phyloP scores from a whole-genome alignment of 2,329 filamentous ascomycete genomes.

The Stachybotrys echinatus region DNA sequence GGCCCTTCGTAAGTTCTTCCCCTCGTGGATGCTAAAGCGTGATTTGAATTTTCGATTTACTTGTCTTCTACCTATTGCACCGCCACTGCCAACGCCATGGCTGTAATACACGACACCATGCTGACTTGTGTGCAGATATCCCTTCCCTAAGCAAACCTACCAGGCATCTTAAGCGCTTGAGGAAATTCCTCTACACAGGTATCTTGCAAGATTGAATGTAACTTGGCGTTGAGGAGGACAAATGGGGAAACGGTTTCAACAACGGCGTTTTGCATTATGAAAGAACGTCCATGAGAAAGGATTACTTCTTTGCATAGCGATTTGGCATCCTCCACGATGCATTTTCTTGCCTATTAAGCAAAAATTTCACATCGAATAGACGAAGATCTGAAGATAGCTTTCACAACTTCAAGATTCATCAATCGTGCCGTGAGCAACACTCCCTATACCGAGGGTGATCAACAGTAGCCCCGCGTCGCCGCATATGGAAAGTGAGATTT shows the following conservation, averaged over 20 bases:
- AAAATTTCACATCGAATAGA: background rate
- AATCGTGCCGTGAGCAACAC: too few species aligned
- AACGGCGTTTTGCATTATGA: conserved; percentile 40
- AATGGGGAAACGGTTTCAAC: conserved; percentile 47
- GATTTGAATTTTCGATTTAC: conserved; percentile 5
- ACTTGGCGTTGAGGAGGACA: conserved; percentile 18
- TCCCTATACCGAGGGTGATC: too few species aligned
- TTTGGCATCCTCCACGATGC: conserved; percentile 38
- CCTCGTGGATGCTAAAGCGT: background rate
- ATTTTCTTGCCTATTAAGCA: conserved; percentile 1
- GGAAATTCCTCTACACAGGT: conserved; percentile 17
- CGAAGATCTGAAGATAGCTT: background rate
- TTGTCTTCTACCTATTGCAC: conserved; percentile 8
- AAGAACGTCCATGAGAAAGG: conserved; percentile 13
- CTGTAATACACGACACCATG: conserved; percentile 1
- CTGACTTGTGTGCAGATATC: conserved; percentile 52
- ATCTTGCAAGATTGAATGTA: conserved; percentile 17
- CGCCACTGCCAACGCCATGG: conserved; percentile 7
- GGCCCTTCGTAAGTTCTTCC: conserved; percentile 78
- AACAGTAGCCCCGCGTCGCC: too few species aligned
- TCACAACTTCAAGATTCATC: background rate
- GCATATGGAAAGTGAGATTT: too few species aligned
- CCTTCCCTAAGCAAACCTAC: conserved; percentile 77
- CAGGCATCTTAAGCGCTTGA: conserved; percentile 32
- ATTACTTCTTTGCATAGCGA: conserved; percentile 25